phyloP scores from a whole-genome alignment of 257 asterid species.

The Solanum tarapatanum region DNA sequence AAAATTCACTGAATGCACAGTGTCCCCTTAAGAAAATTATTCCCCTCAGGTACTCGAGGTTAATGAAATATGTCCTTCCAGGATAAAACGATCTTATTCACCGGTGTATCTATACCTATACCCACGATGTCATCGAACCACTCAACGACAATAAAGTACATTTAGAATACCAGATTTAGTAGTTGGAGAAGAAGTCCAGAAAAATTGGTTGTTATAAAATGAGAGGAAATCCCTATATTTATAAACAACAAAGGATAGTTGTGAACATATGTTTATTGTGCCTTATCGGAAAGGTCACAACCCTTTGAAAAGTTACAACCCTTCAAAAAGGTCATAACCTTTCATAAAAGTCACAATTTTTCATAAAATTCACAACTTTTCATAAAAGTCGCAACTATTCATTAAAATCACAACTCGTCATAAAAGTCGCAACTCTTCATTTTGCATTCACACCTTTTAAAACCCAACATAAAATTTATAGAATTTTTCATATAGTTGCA shows the following conservation, averaged over 20 bases:
- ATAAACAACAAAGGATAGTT: neutral
- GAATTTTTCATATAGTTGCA: neutral
- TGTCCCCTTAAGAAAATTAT: neutral
- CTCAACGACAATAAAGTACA: neutral
- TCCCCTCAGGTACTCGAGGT: neutral
- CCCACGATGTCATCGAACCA: neutral
- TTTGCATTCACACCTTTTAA: neutral
- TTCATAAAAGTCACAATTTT: neutral
- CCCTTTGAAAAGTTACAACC: neutral
- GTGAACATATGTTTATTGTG: neutral
- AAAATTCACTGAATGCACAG: neutral
- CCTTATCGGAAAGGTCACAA: neutral
- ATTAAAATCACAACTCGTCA: no score
- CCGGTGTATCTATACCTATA: accelerated
- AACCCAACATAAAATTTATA: neutral
- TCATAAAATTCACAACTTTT: no score
- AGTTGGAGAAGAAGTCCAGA: neutral
- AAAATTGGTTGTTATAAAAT: no score
- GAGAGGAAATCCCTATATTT: neutral
- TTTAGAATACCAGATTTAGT: no score
- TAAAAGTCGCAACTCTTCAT: neutral
- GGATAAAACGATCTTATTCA: neutral
- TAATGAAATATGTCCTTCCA: neutral
- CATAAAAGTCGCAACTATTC: accelerated
- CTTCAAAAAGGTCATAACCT: neutral